phyloP scores from a whole-genome alignment of 495 filamentous ascomycete genomes.

The Tuber borchii region DNA sequence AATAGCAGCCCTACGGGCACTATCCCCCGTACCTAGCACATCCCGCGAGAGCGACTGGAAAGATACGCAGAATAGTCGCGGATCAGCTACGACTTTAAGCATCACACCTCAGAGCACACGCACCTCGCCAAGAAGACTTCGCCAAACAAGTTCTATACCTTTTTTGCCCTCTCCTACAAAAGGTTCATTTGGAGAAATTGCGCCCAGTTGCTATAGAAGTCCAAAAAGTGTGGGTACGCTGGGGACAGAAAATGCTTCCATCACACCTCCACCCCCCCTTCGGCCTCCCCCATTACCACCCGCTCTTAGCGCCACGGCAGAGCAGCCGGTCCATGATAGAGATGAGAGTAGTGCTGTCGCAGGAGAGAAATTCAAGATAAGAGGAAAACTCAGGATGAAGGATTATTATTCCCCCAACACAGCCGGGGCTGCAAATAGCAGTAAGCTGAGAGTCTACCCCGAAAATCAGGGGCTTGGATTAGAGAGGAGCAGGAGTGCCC shows the following conservation, averaged over 20 bases:
- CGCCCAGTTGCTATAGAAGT: neutral
- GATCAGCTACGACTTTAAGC: neutral
- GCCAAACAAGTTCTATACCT: neutral
- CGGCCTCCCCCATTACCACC: neutral
- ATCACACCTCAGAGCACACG: neutral
- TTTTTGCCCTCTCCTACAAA: neutral
- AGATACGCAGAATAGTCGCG: neutral
- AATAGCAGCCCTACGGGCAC: neutral
- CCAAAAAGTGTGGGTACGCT: neutral
- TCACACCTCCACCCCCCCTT: neutral
- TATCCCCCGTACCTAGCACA: neutral
- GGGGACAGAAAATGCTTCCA: neutral
- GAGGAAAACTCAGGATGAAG: slow-evolving; percentile 28
- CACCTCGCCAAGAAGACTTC: neutral
- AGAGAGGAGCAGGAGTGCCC: slow-evolving; percentile 23
- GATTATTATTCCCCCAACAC: slow-evolving; percentile 24
- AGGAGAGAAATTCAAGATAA: slow-evolving; percentile 25
- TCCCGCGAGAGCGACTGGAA: neutral
- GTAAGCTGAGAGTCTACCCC: slow-evolving; percentile 10
- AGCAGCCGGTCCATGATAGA: slow-evolving; percentile 18
- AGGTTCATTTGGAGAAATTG: neutral
- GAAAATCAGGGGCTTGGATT: slow-evolving; percentile 27
- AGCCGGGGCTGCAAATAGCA: slow-evolving; percentile 8
- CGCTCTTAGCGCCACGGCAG: slow-evolving; percentile 3
- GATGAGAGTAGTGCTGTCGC: neutral